These are phyloP conservation scores for Tricholomella constricta DNA, from an alignment of 768 basidiomycete species.

Conservation along the genomic window DNA sequence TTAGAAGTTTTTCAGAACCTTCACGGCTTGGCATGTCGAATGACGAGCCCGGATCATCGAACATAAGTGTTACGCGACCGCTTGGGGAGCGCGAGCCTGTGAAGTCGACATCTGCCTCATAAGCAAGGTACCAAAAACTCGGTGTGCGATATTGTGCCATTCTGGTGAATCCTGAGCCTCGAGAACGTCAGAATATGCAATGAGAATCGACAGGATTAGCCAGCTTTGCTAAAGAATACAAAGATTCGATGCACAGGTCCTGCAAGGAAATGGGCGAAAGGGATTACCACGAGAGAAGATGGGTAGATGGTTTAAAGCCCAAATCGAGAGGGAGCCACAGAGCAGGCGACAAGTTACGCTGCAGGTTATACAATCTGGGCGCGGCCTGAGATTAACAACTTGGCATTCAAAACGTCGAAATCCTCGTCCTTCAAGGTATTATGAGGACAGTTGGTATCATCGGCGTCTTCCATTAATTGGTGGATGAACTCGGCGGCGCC, in stretches of 20 bases:
- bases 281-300: no score
- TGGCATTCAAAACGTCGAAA: conserved; percentile 18
- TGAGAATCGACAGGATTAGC: no score
- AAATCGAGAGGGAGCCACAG: no score
- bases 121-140: not conserved
- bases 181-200: no score
- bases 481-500: conserved; percentile 12
- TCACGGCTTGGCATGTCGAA: not conserved
- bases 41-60: conserved; percentile 2
- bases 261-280: no score
- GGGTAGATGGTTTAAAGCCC: no score
- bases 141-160: no score
- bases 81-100: not conserved
- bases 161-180: no score
- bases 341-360: no score
- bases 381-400: conserved; percentile 15
- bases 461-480: conserved; percentile 14
- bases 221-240: no score
- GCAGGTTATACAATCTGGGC: conserved; percentile 15
- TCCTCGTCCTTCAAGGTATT: conserved; percentile 1
- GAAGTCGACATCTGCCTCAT: not conserved
- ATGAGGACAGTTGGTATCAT: conserved; percentile 8
- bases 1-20: not conserved
- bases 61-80: not conserved
- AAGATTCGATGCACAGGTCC: no score